phyloP scores from a whole-genome alignment of 495 filamentous ascomycete species.

The Terfezia boudieri region DNA sequence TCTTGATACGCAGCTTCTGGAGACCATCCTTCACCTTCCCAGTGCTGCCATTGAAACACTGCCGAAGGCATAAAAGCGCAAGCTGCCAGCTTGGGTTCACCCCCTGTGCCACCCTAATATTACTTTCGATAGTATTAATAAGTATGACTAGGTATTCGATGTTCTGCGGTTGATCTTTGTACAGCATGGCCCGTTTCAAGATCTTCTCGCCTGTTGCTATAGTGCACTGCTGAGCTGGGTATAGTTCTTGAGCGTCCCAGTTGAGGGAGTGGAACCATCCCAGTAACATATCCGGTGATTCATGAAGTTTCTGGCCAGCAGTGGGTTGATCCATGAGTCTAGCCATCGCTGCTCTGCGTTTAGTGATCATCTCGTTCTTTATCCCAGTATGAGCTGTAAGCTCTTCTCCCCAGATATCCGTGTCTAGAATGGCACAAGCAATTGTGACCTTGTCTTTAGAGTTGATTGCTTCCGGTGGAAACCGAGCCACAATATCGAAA shows the following conservation, averaged over 20 bases:
- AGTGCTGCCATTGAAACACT: too few species aligned
- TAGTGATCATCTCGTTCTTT: neutral
- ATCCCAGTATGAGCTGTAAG: neutral
- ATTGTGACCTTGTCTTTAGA: neutral
- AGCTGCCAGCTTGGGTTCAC: neutral
- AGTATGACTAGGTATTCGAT: neutral
- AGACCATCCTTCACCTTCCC: too few species aligned
- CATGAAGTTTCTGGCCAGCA: neutral
- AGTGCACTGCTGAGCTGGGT: neutral
- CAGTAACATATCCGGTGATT: neutral
- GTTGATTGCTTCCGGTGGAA: neutral
- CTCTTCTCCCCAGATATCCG: neutral
- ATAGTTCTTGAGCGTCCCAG: neutral
- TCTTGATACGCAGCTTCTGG: too few species aligned
- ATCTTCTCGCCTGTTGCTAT: neutral
- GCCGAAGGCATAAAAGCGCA: too few species aligned
- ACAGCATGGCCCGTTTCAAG: neutral
- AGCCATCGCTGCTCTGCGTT: neutral
- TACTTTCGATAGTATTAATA: neutral
- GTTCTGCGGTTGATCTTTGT: neutral
- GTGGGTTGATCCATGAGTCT: neutral
- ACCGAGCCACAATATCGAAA: neutral
- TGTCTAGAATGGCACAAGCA: neutral
- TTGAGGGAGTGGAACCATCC: neutral
- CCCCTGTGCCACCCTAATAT: neutral